These are phyloP conservation scores for Suhomyces choctaworum DNA, from an alignment of 1,139 yeast species.

Conservation along the genomic window DNA sequence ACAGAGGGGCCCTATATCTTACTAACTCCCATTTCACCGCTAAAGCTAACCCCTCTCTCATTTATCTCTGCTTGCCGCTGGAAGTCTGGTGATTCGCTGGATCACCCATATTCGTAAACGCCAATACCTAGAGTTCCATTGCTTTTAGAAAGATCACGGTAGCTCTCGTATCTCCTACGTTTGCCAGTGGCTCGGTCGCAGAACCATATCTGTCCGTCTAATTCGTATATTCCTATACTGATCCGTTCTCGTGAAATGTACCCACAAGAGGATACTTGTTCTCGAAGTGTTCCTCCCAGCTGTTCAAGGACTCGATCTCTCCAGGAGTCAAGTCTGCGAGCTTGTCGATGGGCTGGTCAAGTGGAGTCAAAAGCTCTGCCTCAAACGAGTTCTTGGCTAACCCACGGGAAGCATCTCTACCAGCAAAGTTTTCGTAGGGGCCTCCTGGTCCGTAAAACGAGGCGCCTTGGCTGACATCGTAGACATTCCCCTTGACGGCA, in stretches of 20 bases:
- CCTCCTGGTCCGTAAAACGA: conserved; percentile 96
- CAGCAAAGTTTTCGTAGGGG: conserved; percentile 93
- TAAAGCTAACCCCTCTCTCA: too few species aligned
- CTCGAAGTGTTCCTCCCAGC: conserved; percentile 84
- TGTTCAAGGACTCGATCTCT: conserved; percentile 70
- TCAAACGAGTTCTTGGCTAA: conserved; percentile 91
- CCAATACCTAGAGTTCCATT: too few species aligned
- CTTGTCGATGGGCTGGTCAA: conserved; percentile 72
- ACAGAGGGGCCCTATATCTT: too few species aligned
- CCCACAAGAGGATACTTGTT: conserved; percentile 78
- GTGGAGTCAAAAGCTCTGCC: conserved; percentile 50
- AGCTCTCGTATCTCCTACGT: too few species aligned
- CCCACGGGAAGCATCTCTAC: conserved; percentile 95
- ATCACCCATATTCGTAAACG: too few species aligned
- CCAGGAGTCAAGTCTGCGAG: conserved; percentile 58
- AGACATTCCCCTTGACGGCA: conserved; percentile 83
- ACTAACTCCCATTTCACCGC: too few species aligned
- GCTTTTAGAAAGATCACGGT: too few species aligned
- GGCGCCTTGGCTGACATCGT: conserved; percentile 79
- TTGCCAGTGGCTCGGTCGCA: too few species aligned
- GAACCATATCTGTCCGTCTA: too few species aligned
- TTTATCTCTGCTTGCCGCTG: too few species aligned
- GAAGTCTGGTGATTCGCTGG: too few species aligned
- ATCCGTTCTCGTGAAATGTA: conserved; percentile 34
- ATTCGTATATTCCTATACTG: background rate